Evolutionary conservation across 192 early-diverging fungal genomes (phyloP).

Genomic region (Phlyctochytrium bullatum): DNA sequence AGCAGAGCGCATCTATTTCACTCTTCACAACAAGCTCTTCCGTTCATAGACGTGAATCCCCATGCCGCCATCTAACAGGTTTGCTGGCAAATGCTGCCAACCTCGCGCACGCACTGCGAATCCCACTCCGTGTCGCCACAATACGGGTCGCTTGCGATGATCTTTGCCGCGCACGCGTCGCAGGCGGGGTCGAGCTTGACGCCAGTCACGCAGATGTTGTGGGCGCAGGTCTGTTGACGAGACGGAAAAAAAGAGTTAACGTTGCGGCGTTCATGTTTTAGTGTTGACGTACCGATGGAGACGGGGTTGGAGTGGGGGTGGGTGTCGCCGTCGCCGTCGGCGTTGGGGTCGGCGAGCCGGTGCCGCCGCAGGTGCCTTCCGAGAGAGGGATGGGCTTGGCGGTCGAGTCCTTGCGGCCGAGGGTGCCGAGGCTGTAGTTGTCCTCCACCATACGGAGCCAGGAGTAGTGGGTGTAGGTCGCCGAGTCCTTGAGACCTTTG

Average conservation of each 20-base stretch:
- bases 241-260: too few relatives aligned
- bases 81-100: neutral
- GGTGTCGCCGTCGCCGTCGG: too few relatives aligned
- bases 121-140: slow-evolving; percentile 18
- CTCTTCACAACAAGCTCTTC: too few relatives aligned
- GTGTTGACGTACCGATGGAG: too few relatives aligned
- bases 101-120: slow-evolving; percentile 12
- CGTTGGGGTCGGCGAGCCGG: slow-evolving; percentile 1
- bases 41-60: too few relatives aligned
- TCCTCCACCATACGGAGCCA: slow-evolving; percentile 41
- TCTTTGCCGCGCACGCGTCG: slow-evolving; percentile 19
- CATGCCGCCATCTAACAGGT: neutral
- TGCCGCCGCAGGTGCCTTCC: neutral
- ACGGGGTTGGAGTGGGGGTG: too few relatives aligned
- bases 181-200: slow-evolving; percentile 16
- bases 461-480: slow-evolving; percentile 47
- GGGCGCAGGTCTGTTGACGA: too few relatives aligned
- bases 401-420: slow-evolving; percentile 34
- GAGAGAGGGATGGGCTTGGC: slow-evolving; percentile 24
- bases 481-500: slow-evolving; percentile 22
- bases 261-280: too few relatives aligned
- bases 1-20: too few relatives aligned
- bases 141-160: slow-evolving; percentile 14
- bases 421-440: slow-evolving; percentile 38
- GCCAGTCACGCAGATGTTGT: slow-evolving; percentile 7